Conservation (phyloP, 2,329 filamentous ascomycete species). For the Penicillium nordicum region DNA sequence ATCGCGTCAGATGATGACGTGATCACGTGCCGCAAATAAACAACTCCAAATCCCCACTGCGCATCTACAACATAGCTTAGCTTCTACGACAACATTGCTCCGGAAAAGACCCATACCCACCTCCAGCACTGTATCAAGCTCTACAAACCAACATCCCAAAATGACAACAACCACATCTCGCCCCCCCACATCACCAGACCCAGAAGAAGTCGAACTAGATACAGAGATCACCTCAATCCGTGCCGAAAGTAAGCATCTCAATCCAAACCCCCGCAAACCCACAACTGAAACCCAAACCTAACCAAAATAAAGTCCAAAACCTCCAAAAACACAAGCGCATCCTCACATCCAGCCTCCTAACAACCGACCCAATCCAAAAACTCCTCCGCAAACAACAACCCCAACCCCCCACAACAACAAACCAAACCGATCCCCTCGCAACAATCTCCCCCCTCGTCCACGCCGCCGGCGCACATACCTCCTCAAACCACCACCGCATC, state of each 20-base stretch:
- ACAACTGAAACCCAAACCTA: slow-evolving; percentile 4
- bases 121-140: too few relatives aligned
- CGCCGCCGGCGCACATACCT: slow-evolving; percentile 31
- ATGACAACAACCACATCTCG: slow-evolving; percentile 10
- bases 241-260: slow-evolving; percentile 36
- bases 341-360: slow-evolving; percentile 42
- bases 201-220: slow-evolving; percentile 34
- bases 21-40: slow-evolving; percentile 2
- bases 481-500: slow-evolving; percentile 43
- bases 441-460: slow-evolving; percentile 34
- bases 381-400: slow-evolving; percentile 22
- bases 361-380: slow-evolving; percentile 38
- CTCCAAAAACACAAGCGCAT: slow-evolving; percentile 40
- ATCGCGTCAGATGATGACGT: not conserved
- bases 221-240: slow-evolving; percentile 42
- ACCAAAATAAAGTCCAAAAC: slow-evolving; percentile 33
- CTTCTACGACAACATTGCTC: not conserved
- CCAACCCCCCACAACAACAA: slow-evolving; percentile 2
- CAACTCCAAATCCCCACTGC: not conserved
- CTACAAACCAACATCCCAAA: not conserved
- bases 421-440: slow-evolving; percentile 23
- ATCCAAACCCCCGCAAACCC: not conserved
- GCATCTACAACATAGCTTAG: not conserved
- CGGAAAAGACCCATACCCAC: not conserved
- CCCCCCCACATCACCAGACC: slow-evolving; percentile 13